A percentile compares a stretch with the other conserved stretches of the same genome.
These are phyloP conservation scores for Cercospora citrullina DNA, from an alignment of 2,329 filamentous ascomycete species.

Conservation along the genomic window DNA sequence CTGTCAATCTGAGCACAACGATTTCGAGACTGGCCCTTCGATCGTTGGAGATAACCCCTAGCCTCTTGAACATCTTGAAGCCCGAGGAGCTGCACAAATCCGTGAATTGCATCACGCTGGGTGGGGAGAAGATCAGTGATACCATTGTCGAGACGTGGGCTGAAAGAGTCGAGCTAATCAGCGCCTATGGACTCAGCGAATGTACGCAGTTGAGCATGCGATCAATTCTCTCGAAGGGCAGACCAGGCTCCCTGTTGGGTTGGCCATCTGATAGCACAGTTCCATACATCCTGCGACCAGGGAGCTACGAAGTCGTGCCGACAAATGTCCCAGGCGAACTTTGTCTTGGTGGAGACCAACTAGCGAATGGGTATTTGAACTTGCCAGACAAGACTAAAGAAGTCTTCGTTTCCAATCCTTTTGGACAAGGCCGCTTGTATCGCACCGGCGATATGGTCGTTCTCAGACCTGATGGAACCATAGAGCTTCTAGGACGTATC, in stretches of 20 bases:
- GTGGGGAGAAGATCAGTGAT: background rate
- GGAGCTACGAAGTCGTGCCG: background rate
- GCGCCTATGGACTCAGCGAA: background rate
- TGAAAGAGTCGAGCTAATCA: background rate
- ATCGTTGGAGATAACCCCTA: background rate
- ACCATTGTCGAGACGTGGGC: background rate
- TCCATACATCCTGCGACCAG: background rate
- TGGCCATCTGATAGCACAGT: background rate
- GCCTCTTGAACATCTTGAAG: background rate
- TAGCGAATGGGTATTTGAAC: background rate
- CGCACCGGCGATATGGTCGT: background rate
- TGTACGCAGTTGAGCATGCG: background rate
- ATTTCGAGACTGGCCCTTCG: background rate
- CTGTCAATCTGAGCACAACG: background rate
- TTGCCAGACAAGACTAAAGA: background rate
- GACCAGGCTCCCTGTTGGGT: background rate
- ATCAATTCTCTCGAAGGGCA: background rate
- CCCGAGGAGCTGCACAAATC: background rate
- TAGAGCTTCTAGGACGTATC: background rate
- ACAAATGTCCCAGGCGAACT: background rate
- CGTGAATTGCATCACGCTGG: background rate
- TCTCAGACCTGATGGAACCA: background rate
- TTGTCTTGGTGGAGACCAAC: background rate
- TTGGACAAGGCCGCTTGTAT: background rate
- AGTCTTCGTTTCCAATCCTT: background rate